Evolutionary conservation across 768 basidiomycete genomes (phyloP).

Genomic region (Ramaria sp.): DNA sequence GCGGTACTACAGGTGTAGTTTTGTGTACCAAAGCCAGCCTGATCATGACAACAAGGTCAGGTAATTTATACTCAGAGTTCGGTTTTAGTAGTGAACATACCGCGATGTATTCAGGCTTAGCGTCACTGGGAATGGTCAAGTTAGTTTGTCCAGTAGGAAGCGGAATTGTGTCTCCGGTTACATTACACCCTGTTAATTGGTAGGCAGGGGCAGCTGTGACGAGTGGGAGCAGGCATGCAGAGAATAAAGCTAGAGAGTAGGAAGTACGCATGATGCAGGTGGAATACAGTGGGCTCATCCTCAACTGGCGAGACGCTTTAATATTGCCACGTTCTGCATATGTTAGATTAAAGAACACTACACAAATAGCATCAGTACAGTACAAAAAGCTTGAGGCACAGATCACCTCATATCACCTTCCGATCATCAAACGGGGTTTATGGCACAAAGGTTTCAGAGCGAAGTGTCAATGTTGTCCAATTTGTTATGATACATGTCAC

Average conservation of each 20-base stretch:
- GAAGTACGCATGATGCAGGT: background rate
- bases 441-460: too few species aligned
- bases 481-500: too few species aligned
- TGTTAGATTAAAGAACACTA: too few species aligned
- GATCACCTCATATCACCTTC: too few species aligned
- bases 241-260: background rate
- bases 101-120: slow-evolving; percentile 30
- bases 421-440: too few species aligned
- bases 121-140: slow-evolving; percentile 20
- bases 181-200: background rate
- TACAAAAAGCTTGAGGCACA: too few species aligned
- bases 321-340: too few species aligned
- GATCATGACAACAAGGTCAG: too few species aligned
- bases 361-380: too few species aligned
- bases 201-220: background rate
- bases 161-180: slow-evolving; percentile 2
- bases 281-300: too few species aligned
- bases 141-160: slow-evolving; percentile 22
- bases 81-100: slow-evolving; percentile 11
- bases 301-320: too few species aligned
- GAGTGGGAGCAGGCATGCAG: background rate
- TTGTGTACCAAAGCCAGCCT: slow-evolving; percentile 16
- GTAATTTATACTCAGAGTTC: background rate
- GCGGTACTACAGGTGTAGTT: slow-evolving; percentile 41
- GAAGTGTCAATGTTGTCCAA: too few species aligned